These are phyloP conservation scores for Lyophyllum atratum DNA, from an alignment of 768 basidiomycete genomes.

Conservation along the genomic window DNA sequence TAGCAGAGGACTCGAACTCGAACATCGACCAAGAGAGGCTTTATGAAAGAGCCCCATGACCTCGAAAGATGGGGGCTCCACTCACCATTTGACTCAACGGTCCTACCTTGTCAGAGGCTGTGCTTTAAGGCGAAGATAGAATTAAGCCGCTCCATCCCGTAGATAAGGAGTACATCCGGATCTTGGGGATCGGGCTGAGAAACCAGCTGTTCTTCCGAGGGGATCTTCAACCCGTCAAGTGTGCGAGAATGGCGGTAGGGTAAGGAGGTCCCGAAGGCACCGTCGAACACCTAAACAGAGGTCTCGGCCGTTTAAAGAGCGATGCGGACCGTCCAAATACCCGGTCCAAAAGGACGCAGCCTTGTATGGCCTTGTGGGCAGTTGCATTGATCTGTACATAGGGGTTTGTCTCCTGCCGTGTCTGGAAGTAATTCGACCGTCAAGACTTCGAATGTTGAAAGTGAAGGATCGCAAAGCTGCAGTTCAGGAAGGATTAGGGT, in stretches of 20 bases:
- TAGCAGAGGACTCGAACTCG: background rate
- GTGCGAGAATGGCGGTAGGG: background rate
- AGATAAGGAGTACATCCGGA: background rate
- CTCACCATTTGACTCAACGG: background rate
- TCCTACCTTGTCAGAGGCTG: background rate
- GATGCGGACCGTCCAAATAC: too few species aligned
- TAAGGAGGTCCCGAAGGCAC: background rate
- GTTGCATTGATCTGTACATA: background rate
- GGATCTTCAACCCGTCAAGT: background rate
- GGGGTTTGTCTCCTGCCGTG: background rate
- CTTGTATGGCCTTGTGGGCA: background rate
- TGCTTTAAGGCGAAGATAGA: background rate
- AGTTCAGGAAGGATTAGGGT: background rate
- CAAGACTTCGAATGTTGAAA: background rate
- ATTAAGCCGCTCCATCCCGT: background rate
- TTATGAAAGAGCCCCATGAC: conserved; percentile 6
- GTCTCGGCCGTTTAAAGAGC: background rate
- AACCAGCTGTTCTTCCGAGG: background rate
- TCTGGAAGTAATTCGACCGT: background rate
- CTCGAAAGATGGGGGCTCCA: background rate
- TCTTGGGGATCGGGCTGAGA: background rate
- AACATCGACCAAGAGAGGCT: background rate
- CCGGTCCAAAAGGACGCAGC: background rate
- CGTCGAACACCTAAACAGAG: background rate
- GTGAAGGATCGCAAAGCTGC: background rate